Conservation (phyloP, 257 asterid species). For the Solanum pimpinellifolium region DNA sequence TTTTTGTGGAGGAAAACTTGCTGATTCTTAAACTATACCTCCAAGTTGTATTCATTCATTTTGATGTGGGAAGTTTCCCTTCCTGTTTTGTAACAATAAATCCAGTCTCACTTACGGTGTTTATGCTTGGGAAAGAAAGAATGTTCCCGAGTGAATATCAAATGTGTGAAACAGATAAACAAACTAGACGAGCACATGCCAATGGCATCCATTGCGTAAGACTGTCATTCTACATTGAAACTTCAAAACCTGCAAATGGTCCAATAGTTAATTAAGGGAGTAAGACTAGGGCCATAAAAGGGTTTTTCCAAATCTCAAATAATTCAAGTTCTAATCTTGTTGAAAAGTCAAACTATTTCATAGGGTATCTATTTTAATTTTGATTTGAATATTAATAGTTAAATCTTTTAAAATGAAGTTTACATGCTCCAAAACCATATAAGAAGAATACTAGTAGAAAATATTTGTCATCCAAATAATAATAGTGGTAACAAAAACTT, state of each 20-base stretch:
- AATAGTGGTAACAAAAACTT: neutral
- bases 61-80: neutral
- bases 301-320: neutral
- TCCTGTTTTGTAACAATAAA: neutral
- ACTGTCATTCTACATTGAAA: neutral
- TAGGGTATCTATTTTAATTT: neutral
- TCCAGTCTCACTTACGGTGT: neutral
- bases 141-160: neutral
- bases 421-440: neutral
- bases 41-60: neutral
- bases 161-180: neutral
- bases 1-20: neutral
- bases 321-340: neutral
- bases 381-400: neutral
- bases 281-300: neutral
- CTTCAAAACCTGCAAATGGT: neutral
- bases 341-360: neutral
- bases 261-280: neutral
- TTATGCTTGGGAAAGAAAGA: neutral
- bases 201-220: neutral
- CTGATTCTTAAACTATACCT: neutral
- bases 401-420: neutral
- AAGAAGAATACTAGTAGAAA: neutral
- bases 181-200: neutral
- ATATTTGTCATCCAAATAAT: neutral